A percentile compares a stretch with the other conserved stretches of the same genome.
Evolutionary conservation across 257 asterid genomes (phyloP).

Genomic region (Solanum habrochaites): DNA sequence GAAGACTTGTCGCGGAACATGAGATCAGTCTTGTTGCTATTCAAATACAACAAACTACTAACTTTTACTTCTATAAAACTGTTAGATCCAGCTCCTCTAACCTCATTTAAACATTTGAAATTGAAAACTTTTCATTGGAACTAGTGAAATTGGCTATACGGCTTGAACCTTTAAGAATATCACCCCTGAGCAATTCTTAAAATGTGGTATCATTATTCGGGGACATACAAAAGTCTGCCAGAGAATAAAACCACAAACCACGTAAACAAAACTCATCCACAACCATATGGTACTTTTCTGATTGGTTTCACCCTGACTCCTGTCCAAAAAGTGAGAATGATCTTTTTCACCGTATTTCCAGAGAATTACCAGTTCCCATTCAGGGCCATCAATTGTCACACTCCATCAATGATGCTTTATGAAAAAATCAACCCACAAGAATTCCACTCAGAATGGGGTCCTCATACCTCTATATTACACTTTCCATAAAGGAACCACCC

Average conservation of each 20-base stretch:
- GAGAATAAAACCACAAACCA: slow-evolving; percentile 40
- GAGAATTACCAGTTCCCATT: slow-evolving; percentile 24
- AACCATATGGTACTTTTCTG: background rate
- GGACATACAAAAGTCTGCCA: slow-evolving; percentile 1
- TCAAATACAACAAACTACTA: no score
- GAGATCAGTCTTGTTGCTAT: no score
- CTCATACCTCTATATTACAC: background rate
- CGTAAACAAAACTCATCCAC: slow-evolving; percentile 21
- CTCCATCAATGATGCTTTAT: slow-evolving; percentile 50
- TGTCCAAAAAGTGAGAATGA: slow-evolving; percentile 11
- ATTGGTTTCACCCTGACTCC: background rate
- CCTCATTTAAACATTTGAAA: no score
- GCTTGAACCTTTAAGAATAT: no score
- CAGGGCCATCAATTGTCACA: slow-evolving; percentile 39
- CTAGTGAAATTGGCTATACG: no score
- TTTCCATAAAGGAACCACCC: background rate
- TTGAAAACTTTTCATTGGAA: no score
- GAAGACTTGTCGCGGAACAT: no score
- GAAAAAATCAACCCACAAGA: background rate
- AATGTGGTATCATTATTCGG: no score
- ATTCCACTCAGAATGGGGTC: background rate
- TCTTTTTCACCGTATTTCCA: slow-evolving; percentile 18
- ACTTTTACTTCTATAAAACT: no score
- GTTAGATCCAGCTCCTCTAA: no score
- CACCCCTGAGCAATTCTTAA: slow-evolving; percentile 7